Evolutionary conservation across 352 stramenopile genomes (phyloP).

Genomic region (Hyaloperonospora brassicae): DNA sequence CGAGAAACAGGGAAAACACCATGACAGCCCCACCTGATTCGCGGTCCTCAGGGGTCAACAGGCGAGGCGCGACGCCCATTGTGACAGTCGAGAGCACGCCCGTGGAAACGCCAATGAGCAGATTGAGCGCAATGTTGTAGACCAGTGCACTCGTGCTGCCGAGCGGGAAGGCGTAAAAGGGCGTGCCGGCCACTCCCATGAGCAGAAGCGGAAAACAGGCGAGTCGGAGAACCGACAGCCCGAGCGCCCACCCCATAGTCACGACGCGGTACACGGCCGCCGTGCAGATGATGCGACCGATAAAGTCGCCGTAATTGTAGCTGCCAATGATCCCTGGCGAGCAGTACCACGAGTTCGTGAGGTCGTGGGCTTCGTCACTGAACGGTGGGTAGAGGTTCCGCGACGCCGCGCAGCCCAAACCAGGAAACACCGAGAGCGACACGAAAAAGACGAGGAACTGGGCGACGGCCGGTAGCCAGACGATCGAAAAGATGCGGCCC

Average conservation of each 20-base stretch:
- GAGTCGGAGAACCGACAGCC: slow-evolving; percentile 34
- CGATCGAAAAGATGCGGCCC: slow-evolving; percentile 39
- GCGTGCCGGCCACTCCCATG: slow-evolving; percentile 46
- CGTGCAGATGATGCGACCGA: slow-evolving; percentile 42
- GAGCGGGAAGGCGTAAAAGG: slow-evolving; percentile 45
- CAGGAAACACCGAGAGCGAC: slow-evolving; percentile 43
- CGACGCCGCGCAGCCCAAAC: slow-evolving; percentile 36
- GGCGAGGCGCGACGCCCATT: slow-evolving; percentile 42
- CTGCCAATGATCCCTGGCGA: slow-evolving; percentile 44
- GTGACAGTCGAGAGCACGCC: slow-evolving; percentile 58
- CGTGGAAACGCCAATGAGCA: slow-evolving; percentile 44
- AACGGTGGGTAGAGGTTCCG: slow-evolving; percentile 28
- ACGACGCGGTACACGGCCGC: slow-evolving; percentile 43
- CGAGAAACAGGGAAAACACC: slow-evolving; percentile 51
- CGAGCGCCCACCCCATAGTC: slow-evolving; percentile 35
- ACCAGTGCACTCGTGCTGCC: slow-evolving; percentile 21
- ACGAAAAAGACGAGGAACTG: slow-evolving; percentile 60
- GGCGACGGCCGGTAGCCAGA: slow-evolving; percentile 35
- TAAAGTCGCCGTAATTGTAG: slow-evolving; percentile 62
- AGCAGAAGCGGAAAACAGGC: slow-evolving; percentile 50
- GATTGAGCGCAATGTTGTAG: slow-evolving; percentile 43
- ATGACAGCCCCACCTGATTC: slow-evolving; percentile 52
- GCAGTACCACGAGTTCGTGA: slow-evolving; percentile 38
- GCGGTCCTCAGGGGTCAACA: slow-evolving; percentile 47
- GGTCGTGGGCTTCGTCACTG: slow-evolving; percentile 10